Conservation (phyloP, 1,284 basidiomycete species). For the Leccinum olivaceoglutinosum region DNA sequence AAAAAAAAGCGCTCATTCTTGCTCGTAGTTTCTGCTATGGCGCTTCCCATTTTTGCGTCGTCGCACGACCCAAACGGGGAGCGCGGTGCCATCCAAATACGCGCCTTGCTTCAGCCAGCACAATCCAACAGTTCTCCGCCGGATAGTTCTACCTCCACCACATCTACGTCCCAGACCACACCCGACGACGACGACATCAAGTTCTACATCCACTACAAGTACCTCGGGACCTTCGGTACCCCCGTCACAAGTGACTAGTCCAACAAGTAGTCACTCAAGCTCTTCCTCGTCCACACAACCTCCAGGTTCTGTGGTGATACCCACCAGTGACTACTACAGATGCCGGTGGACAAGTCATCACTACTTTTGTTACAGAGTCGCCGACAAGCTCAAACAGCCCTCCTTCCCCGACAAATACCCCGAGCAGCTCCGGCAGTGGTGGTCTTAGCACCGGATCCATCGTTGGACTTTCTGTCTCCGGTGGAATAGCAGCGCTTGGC, state of each 20-base stretch:
- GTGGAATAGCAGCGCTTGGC: constrained; percentile 64
- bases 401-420: constrained; percentile 16
- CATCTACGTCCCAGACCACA: constrained; percentile 4
- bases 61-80: constrained; percentile 22
- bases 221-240: constrained; percentile 9
- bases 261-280: constrained; percentile 3
- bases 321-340: constrained; percentile 21
- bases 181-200: not conserved
- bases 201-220: not conserved
- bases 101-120: constrained; percentile 4
- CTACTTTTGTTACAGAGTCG: constrained; percentile 12
- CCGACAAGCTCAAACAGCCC: constrained; percentile 5
- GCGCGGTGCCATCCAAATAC: constrained; percentile 17
- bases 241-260: constrained; percentile 6
- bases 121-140: not conserved
- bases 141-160: constrained; percentile 1
- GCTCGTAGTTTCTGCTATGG: constrained; percentile 26
- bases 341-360: constrained; percentile 22
- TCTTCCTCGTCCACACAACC: not conserved
- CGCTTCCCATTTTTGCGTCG: constrained; percentile 26
- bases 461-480: constrained; percentile 72
- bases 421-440: constrained; percentile 12
- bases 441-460: constrained; percentile 61
- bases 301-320: constrained; percentile 14
- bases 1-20: constrained; percentile 23